phyloP scores from a whole-genome alignment of 1,284 basidiomycete species.

The Mycosarcoma mackinlayi region DNA sequence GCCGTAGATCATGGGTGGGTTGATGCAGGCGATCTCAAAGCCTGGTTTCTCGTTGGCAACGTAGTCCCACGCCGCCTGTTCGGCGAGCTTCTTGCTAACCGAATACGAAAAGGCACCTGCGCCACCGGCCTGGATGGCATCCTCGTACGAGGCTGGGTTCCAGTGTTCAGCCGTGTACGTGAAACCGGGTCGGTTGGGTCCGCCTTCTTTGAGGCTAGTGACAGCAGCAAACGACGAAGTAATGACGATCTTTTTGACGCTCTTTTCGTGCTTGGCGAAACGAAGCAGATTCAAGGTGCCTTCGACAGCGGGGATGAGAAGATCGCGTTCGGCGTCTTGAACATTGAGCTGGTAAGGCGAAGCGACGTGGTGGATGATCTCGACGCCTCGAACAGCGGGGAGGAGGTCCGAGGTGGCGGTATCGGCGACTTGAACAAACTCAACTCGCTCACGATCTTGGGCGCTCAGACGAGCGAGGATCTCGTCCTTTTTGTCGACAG shows the following conservation, averaged over 20 bases:
- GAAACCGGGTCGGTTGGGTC: slow-evolving; percentile 58
- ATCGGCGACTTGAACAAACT: slow-evolving; percentile 64
- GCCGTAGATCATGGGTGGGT: slow-evolving; percentile 64
- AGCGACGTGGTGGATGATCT: slow-evolving; percentile 46
- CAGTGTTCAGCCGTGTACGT: slow-evolving; percentile 56
- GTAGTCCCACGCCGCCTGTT: slow-evolving; percentile 62
- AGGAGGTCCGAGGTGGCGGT: slow-evolving; percentile 65
- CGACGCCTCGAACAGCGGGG: slow-evolving; percentile 61
- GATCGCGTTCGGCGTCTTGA: slow-evolving; percentile 64
- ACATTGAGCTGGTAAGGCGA: slow-evolving; percentile 63
- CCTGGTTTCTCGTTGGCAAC: slow-evolving; percentile 47
- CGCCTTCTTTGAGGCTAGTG: slow-evolving; percentile 53
- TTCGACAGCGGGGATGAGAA: slow-evolving; percentile 67
- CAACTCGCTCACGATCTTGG: slow-evolving; percentile 46
- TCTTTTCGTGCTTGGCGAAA: slow-evolving; percentile 55
- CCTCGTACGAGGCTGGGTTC: slow-evolving; percentile 56
- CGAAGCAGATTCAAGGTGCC: slow-evolving; percentile 66
- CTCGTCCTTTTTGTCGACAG: slow-evolving; percentile 50
- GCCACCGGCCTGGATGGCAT: slow-evolving; percentile 51
- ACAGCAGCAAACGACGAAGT: slow-evolving; percentile 64
- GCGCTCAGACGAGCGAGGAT: slow-evolving; percentile 45
- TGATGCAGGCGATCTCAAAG: slow-evolving; percentile 52
- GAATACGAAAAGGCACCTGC: slow-evolving; percentile 59
- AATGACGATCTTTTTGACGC: slow-evolving; percentile 62
- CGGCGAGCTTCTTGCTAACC: slow-evolving; percentile 61